phyloP scores from a whole-genome alignment of 257 asterid species.

The Osmanthus fragrans region DNA sequence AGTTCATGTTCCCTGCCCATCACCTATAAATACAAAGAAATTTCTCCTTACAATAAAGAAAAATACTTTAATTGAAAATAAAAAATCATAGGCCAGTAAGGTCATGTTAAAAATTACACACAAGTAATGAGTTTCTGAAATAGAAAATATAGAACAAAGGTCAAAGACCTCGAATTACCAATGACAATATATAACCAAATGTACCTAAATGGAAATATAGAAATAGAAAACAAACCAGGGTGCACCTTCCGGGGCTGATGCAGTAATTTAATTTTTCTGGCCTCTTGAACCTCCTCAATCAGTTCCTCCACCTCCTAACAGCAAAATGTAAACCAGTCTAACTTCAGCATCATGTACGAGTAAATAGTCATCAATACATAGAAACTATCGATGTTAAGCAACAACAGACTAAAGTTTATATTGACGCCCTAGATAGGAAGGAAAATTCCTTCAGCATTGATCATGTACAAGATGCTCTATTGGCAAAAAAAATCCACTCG shows the following conservation, averaged over 20 bases:
- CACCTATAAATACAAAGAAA: constrained; percentile 48
- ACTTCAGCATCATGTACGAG: neutral
- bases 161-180: neutral
- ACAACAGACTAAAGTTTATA: neutral
- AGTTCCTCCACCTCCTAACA: constrained; percentile 61
- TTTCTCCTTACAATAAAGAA: neutral
- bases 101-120: neutral
- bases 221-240: neutral
- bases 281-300: constrained; percentile 94
- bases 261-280: constrained; percentile 71
- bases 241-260: constrained; percentile 65
- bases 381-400: neutral
- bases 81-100: neutral
- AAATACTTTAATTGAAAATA: neutral
- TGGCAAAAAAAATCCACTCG: neutral
- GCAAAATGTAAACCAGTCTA: constrained; percentile 7
- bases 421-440: neutral
- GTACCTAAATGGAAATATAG: constrained; percentile 1
- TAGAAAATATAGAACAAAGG: neutral
- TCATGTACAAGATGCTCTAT: neutral
- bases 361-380: neutral
- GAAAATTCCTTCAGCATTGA: neutral
- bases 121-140: neutral
- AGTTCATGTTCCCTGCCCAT: constrained; percentile 94
- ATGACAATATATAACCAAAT: neutral